A percentile compares a stretch with the other conserved stretches of the same genome.
phyloP scores from a whole-genome alignment of 108 stramenopile genomes.

The Conticribra weissflogii region DNA sequence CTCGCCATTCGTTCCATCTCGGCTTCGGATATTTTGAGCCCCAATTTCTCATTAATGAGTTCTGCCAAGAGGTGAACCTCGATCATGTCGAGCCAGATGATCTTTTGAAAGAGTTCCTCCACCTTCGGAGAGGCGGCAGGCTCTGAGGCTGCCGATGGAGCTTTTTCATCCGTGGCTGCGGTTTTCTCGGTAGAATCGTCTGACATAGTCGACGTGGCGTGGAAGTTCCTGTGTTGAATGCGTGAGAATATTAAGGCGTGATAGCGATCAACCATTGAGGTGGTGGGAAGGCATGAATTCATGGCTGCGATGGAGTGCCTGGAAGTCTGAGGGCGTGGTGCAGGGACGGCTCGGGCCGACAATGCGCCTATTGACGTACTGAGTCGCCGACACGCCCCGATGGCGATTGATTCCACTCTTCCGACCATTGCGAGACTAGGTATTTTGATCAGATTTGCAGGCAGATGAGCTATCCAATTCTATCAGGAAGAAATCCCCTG shows the following conservation, averaged over 20 bases:
- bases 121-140: conserved; percentile 53
- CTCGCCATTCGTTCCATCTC: conserved; percentile 50
- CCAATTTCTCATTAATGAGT: conserved; percentile 75
- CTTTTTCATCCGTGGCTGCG: background rate
- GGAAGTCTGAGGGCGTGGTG: background rate
- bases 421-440: conserved; percentile 8
- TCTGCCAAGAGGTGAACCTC: conserved; percentile 79
- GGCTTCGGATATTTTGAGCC: conserved; percentile 60
- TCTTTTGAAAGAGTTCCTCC: conserved; percentile 74
- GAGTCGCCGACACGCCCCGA: conserved; percentile 22
- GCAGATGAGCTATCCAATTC: no score
- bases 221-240: background rate
- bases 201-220: conserved; percentile 16
- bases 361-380: conserved; percentile 6
- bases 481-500: background rate
- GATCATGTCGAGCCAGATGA: conserved; percentile 85
- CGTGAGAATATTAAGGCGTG: background rate
- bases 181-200: conserved; percentile 4
- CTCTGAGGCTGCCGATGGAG: background rate
- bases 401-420: conserved; percentile 35
- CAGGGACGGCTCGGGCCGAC: background rate
- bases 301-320: background rate
- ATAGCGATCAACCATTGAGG: background rate
- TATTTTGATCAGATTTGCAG: background rate
- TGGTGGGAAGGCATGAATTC: conserved; percentile 1